Conservation (phyloP, 345 rosid genomes). For the Chamaenerion angustifolium region DNA sequence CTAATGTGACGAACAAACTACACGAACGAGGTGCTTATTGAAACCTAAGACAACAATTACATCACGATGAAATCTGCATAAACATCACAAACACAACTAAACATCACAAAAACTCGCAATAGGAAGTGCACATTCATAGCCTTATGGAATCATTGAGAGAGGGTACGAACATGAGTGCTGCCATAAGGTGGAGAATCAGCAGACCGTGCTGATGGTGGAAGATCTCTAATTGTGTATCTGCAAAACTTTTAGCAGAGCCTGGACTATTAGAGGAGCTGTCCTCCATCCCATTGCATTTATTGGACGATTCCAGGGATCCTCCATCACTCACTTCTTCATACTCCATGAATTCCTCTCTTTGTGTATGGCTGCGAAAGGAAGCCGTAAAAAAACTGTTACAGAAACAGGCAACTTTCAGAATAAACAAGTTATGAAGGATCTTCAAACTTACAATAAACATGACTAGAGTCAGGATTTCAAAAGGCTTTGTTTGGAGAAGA, state of each 20-base stretch:
- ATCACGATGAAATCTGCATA: no score
- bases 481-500: no score
- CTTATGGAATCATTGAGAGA: slow-evolving; percentile 28
- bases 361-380: slow-evolving; percentile 44
- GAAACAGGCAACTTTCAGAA: slow-evolving; percentile 18
- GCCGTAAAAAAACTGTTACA: slow-evolving; percentile 54
- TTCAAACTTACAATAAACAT: background rate
- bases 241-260: slow-evolving; percentile 36
- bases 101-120: no score
- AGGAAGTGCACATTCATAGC: no score
- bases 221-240: slow-evolving; percentile 69
- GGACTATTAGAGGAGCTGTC: slow-evolving; percentile 30
- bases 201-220: slow-evolving; percentile 79
- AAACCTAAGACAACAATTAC: no score
- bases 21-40: no score
- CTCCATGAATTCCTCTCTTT: slow-evolving; percentile 34
- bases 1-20: no score
- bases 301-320: slow-evolving; percentile 27
- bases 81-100: no score
- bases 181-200: slow-evolving; percentile 65
- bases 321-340: slow-evolving; percentile 22
- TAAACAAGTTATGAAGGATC: background rate
- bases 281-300: slow-evolving; percentile 20
- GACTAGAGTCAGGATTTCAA: no score
- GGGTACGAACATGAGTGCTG: slow-evolving; percentile 76